Evolutionary conservation across 83 land plant species (phyloP).

Genomic region (Larix sibirica): DNA sequence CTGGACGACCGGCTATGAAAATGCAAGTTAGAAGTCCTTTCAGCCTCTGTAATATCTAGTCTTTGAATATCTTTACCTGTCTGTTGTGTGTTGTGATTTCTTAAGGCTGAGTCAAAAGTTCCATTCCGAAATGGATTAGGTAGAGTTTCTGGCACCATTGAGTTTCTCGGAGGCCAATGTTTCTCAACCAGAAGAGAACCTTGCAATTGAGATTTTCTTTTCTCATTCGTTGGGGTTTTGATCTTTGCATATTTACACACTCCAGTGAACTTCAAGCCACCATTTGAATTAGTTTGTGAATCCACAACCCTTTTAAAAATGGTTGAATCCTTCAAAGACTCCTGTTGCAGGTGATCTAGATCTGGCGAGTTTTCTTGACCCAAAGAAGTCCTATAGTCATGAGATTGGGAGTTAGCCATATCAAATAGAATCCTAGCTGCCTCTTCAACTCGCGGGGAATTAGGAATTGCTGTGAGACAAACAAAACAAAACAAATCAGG

Average conservation of each 20-base stretch:
- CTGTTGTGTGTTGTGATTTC: background rate
- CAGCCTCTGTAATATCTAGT: background rate
- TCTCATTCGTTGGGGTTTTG: slow-evolving; percentile 6
- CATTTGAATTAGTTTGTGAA: background rate
- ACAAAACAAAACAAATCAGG: slow-evolving; percentile 6
- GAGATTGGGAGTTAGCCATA: background rate
- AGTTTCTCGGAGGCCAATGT: background rate
- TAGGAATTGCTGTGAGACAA: background rate
- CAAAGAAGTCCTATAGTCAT: background rate
- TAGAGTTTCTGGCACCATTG: background rate
- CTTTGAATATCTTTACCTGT: background rate
- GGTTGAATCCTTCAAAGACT: background rate
- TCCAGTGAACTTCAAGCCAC: background rate
- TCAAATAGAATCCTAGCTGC: slow-evolving; percentile 15
- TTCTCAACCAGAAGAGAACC: background rate
- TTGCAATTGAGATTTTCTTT: background rate
- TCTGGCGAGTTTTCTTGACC: background rate
- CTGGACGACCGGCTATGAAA: background rate
- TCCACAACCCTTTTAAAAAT: background rate
- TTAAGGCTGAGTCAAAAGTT: background rate
- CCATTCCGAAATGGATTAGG: background rate
- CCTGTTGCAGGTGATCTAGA: background rate
- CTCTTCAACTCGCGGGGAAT: slow-evolving; percentile 1
- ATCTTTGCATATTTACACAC: background rate
- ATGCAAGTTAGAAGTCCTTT: background rate